Evolutionary conservation across 192 early-diverging fungal species (phyloP), one percentile per base, ranked within the genome.

Genomic region (Dimargaris cristalligena): DNA sequence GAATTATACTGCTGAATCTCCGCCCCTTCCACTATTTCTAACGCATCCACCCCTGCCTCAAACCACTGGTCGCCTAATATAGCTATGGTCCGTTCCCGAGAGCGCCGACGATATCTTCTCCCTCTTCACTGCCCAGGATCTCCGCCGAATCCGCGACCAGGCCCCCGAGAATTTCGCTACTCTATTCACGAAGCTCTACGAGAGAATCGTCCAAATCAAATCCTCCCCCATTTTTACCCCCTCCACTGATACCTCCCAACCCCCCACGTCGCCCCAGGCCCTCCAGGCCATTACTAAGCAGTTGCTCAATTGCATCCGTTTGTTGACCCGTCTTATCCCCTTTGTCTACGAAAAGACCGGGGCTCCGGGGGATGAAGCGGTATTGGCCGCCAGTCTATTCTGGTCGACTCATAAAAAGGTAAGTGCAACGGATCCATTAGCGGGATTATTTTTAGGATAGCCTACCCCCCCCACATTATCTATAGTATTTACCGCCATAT

Each of bases 251-350:
- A 20, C 59, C 44, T 13, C n/a, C 4, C 10, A 56, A 41, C 22
- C 46, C 14, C 59, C 63, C 26, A 10, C 33, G 20, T 60, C 41
- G 4, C 26, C 25, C 31, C 49, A 44, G 29, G 29, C n/a, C 13
- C 34, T 44, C 9, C 69, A 75, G n/a, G 71, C 75, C 32, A 78
- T 77, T 31, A 70, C 69, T 6, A 71, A 67, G 34, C 82, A 90
- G 45, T 68, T 88, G 33, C 63, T 89, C 3, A 95, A 93, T 69
- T 89, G 87, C 62, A 65, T 86, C 23, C 82, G 92, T 33, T 69
- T 93, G 2, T 65, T 95, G 47, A 90, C 91, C 0, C 78, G 92
- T 18, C 47, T 95, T 23, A 66, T 95, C 34, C 92, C 90, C 16
- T 91, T 83, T 70, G 70, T 87, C 13, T 95, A 82, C 67, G 92